Percentiles rank a stretch among this genome's conserved stretches.
Evolutionary conservation across 331 rosid genomes (phyloP).

Genomic region (Pyracantha coccinea): DNA sequence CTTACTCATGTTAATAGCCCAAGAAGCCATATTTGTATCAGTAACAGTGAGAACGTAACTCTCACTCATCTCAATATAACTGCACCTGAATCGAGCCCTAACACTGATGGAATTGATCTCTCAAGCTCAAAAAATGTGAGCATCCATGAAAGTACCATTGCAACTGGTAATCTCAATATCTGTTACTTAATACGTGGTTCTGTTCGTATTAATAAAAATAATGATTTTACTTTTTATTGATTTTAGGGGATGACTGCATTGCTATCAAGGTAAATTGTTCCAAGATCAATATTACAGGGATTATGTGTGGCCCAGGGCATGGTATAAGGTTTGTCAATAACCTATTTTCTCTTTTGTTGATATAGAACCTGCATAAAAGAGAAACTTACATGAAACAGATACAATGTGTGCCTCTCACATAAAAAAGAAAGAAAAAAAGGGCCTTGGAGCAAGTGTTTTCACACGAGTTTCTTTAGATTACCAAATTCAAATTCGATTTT

Average conservation of each 20-base stretch:
- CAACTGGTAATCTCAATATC: neutral
- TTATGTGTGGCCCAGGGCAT: neutral
- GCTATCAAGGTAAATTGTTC: neutral
- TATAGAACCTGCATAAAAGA: neutral
- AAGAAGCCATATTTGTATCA: neutral
- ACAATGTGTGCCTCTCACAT: too few species aligned
- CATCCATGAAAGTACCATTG: neutral
- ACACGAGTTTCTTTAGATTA: too few species aligned
- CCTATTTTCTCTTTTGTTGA: neutral
- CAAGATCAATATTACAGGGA: neutral
- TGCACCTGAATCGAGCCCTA: conserved; percentile 1
- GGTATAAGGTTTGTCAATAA: neutral
- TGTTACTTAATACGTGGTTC: neutral
- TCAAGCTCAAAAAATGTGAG: neutral
- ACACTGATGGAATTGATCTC: conserved; percentile 4
- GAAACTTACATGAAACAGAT: neutral
- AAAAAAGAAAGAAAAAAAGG: too few species aligned
- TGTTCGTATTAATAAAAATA: neutral
- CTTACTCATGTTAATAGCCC: neutral
- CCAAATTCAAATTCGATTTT: too few species aligned
- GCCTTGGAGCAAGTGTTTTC: too few species aligned
- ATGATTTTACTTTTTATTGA: neutral
- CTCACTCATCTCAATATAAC: neutral
- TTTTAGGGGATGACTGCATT: conserved; percentile 2
- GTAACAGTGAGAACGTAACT: neutral